Conservation (phyloP, 2,329 filamentous ascomycete species). For the Zasmidium angulare region DNA sequence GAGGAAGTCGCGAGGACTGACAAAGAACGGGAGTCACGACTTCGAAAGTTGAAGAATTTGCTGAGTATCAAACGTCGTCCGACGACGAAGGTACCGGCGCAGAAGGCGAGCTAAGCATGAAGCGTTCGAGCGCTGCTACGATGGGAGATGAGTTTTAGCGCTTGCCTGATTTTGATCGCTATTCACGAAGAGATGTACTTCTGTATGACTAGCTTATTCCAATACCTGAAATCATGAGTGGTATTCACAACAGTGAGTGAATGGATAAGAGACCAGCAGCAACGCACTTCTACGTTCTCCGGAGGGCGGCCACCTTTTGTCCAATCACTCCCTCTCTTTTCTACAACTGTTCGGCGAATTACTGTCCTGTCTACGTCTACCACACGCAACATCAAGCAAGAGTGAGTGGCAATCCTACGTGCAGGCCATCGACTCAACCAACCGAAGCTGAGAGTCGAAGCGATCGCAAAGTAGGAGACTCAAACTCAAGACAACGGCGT, state of each 20-base stretch:
- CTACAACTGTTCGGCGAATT: background rate
- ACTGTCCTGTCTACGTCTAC: background rate
- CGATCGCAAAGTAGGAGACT: background rate
- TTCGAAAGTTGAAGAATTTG: conserved; percentile 36
- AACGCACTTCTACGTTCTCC: too few species aligned
- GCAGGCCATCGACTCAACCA: conserved; percentile 1
- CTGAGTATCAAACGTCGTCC: conserved; percentile 34
- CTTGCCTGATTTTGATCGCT: background rate
- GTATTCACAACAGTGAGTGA: too few species aligned
- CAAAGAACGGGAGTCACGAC: conserved; percentile 34
- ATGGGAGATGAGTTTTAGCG: background rate
- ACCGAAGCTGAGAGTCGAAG: conserved; percentile 8
- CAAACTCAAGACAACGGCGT: background rate
- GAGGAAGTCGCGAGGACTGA: conserved; percentile 34
- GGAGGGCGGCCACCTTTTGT: too few species aligned
- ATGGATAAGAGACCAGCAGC: too few species aligned
- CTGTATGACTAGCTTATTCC: too few species aligned
- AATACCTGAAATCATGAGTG: too few species aligned
- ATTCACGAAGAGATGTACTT: background rate
- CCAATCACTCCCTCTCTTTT: too few species aligned
- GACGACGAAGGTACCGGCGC: conserved; percentile 13
- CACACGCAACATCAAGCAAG: background rate
- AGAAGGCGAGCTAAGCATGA: conserved; percentile 4
- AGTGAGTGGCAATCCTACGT: background rate
- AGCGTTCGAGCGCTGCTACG: background rate